These are phyloP conservation scores for Ajuga reptans DNA, from an alignment of 305 asterid genomes.

Conservation along the genomic window DNA sequence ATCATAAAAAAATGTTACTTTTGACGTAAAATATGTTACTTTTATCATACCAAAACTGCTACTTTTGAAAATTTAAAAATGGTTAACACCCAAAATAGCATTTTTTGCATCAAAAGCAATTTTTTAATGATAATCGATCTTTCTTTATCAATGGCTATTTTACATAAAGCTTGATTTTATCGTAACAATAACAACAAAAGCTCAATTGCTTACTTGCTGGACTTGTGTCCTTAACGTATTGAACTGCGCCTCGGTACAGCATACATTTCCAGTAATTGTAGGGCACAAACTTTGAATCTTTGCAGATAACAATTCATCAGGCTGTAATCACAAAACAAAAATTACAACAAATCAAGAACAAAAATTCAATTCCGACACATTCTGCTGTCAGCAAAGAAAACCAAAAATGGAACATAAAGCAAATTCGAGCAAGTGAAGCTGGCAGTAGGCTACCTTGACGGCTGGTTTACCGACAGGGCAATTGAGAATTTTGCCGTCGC, in stretches of 20 bases:
- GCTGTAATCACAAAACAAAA: slow-evolving; percentile 38
- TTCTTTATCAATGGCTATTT: too few species aligned
- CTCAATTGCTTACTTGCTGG: slow-evolving; percentile 68
- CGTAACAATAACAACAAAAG: slow-evolving; percentile 4
- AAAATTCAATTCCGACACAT: slow-evolving; percentile 8
- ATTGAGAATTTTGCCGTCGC: slow-evolving; percentile 81
- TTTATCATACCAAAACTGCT: too few species aligned
- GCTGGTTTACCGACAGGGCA: slow-evolving; percentile 76
- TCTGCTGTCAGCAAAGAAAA: slow-evolving; percentile 23
- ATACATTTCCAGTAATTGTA: slow-evolving; percentile 80
- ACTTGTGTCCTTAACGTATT: slow-evolving; percentile 80
- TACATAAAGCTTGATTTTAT: background rate
- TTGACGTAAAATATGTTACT: too few species aligned
- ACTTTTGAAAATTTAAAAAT: too few species aligned
- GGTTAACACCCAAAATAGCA: too few species aligned
- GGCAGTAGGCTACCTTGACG: slow-evolving; percentile 48
- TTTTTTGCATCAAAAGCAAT: too few species aligned
- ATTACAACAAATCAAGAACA: slow-evolving; percentile 5
- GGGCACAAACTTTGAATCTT: slow-evolving; percentile 98
- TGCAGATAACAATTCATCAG: slow-evolving; percentile 66
- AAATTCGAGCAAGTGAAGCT: background rate
- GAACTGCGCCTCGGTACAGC: slow-evolving; percentile 88
- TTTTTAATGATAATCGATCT: too few species aligned
- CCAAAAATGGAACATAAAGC: background rate
- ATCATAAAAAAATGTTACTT: too few species aligned